A percentile compares a stretch with the other conserved stretches of the same genome.
Conservation (phyloP, 1,284 basidiomycete species). For the Boletellus deceptivus region DNA sequence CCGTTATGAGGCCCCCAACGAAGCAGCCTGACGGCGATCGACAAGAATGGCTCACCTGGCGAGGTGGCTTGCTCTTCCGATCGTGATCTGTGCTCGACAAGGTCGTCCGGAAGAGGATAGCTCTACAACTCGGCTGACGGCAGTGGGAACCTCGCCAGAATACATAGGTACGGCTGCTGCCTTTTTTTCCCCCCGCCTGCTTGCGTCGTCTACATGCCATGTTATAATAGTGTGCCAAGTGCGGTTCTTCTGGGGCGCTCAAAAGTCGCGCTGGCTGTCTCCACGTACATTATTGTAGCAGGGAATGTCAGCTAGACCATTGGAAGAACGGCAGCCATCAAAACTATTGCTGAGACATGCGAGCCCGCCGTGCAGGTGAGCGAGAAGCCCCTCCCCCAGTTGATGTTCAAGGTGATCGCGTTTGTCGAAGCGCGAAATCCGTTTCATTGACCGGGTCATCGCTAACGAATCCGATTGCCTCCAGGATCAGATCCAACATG, state of each 20-base stretch:
- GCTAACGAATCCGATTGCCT: slow-evolving; percentile 17
- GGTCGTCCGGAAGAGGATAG: slow-evolving; percentile 17
- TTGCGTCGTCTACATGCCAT: not conserved
- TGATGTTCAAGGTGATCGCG: slow-evolving; percentile 1
- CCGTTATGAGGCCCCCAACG: slow-evolving; percentile 17
- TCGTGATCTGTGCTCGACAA: slow-evolving; percentile 23
- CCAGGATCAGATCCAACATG: slow-evolving; percentile 19
- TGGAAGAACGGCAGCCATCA: slow-evolving; percentile 30
- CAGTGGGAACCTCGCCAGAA: slow-evolving; percentile 30
- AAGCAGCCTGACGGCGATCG: slow-evolving; percentile 17
- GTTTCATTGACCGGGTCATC: slow-evolving; percentile 27
- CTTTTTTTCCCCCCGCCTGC: not conserved
- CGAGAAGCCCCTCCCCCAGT: not conserved
- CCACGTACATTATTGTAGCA: slow-evolving; percentile 32
- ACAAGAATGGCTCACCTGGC: slow-evolving; percentile 8
- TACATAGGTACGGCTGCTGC: slow-evolving; percentile 15
- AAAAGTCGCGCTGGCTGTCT: slow-evolving; percentile 30
- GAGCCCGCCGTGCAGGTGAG: slow-evolving; percentile 27
- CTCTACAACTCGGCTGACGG: slow-evolving; percentile 6
- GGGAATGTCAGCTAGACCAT: slow-evolving; percentile 31
- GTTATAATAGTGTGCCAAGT: slow-evolving; percentile 23
- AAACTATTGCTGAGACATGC: slow-evolving; percentile 28
- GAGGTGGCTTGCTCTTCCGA: slow-evolving; percentile 14
- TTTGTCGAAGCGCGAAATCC: slow-evolving; percentile 26
- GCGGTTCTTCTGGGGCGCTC: slow-evolving; percentile 26